A percentile compares a stretch with the other conserved stretches of the same genome.
These are phyloP conservation scores for Triangularia setosa DNA, from an alignment of 2,329 filamentous ascomycete species.

Conservation along the genomic window DNA sequence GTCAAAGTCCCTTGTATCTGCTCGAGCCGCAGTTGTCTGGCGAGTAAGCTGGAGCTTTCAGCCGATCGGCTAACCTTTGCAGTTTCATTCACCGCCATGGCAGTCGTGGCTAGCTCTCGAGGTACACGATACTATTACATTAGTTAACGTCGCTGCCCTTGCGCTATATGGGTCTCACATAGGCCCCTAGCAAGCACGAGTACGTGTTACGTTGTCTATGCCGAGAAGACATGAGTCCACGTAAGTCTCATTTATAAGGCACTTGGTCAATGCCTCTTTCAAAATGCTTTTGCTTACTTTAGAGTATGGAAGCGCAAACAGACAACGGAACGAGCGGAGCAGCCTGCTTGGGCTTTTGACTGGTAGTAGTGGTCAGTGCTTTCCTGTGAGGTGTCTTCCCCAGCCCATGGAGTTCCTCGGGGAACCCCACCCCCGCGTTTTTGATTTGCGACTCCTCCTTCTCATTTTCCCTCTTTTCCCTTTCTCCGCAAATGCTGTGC, in stretches of 20 bases:
- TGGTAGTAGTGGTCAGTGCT: not conserved
- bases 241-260: constrained; percentile 6
- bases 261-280: constrained; percentile 3
- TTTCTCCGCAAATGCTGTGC: constrained; percentile 12
- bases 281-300: not conserved
- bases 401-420: constrained; percentile 3
- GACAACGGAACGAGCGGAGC: constrained; percentile 7
- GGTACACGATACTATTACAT: not conserved
- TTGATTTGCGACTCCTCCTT: constrained; percentile 13
- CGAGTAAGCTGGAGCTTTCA: not conserved
- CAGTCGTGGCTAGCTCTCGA: not conserved
- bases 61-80: constrained; percentile 2
- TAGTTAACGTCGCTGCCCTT: not conserved
- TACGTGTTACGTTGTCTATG: not conserved
- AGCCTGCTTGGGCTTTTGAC: not conserved
- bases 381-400: not conserved
- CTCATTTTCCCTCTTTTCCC: constrained; percentile 12
- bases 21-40: not conserved
- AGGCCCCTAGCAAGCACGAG: not conserved
- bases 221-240: not conserved
- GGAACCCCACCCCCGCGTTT: constrained; percentile 25
- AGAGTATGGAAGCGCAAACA: not conserved
- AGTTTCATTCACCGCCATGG: not conserved
- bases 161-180: too few relatives aligned
- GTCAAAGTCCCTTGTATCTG: not conserved